Percentiles rank a stretch among this genome's conserved stretches.
phyloP scores from a whole-genome alignment of 345 rosid genomes.

The Rhodamnia argentea region DNA sequence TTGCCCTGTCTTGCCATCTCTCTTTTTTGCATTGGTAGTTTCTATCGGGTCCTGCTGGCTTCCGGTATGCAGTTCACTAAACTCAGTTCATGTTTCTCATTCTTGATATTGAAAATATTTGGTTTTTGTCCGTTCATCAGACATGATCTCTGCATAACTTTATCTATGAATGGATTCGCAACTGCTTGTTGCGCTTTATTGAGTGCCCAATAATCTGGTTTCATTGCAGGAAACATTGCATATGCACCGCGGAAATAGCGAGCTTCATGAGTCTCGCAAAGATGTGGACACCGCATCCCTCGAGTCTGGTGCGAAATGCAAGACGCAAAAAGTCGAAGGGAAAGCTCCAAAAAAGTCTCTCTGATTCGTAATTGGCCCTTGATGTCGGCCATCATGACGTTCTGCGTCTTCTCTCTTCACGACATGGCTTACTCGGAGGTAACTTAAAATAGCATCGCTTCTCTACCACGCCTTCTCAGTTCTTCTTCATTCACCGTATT shows the following conservation, averaged over 20 bases:
- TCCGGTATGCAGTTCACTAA: conserved; percentile 36
- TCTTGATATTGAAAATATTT: background rate
- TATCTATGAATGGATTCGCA: background rate
- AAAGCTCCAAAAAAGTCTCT: conserved; percentile 24
- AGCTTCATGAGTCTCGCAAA: conserved; percentile 24
- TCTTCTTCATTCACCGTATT: background rate
- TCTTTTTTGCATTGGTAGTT: conserved; percentile 43
- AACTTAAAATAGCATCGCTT: background rate
- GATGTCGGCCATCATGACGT: conserved; percentile 72
- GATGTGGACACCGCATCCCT: conserved; percentile 16
- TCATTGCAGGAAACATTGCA: conserved; percentile 65
- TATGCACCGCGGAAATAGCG: conserved; percentile 25
- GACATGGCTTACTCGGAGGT: conserved; percentile 98
- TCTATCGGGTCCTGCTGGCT: conserved; percentile 46
- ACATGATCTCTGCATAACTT: background rate
- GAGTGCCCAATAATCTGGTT: background rate
- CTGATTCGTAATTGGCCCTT: conserved; percentile 81
- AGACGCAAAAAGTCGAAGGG: conserved; percentile 6
- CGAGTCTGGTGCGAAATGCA: conserved; percentile 1
- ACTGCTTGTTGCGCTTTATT: background rate
- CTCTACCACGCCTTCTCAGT: background rate
- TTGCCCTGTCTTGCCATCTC: conserved; percentile 62
- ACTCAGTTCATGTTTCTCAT: background rate
- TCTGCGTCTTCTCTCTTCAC: conserved; percentile 76
- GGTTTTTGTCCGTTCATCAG: background rate